These are phyloP conservation scores for Euclidium syriacum DNA, from an alignment of 345 rosid species.

Conservation along the genomic window DNA sequence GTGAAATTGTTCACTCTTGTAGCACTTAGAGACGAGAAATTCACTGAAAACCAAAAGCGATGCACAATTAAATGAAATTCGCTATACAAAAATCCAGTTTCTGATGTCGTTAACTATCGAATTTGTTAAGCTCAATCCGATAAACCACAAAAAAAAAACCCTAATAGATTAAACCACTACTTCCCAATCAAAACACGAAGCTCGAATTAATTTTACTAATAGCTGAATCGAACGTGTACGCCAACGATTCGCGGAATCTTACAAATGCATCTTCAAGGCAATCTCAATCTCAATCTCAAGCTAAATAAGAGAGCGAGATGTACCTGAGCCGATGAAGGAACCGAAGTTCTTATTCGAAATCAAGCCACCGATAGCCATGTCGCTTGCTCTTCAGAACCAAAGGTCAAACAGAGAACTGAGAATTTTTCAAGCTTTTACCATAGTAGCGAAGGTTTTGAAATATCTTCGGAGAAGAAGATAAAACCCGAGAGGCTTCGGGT, in stretches of 20 bases:
- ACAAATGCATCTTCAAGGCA: background rate
- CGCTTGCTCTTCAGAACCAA: conserved; percentile 6
- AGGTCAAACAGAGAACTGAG: background rate
- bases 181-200: background rate
- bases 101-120: background rate
- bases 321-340: conserved; percentile 61
- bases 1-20: background rate
- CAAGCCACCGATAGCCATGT: conserved; percentile 78
- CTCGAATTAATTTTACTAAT: background rate
- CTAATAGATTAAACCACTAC: background rate
- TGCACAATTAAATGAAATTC: background rate
- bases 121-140: background rate
- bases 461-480: conserved; percentile 29
- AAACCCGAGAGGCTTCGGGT: conserved; percentile 2
- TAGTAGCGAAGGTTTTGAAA: conserved; percentile 8
- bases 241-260: background rate
- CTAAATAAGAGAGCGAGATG: background rate
- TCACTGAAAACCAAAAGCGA: background rate
- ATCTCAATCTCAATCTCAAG: background rate
- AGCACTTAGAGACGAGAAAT: background rate
- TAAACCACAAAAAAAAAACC: background rate
- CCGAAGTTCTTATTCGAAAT: conserved; percentile 61
- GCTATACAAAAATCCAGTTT: background rate
- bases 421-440: conserved; percentile 26
- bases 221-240: background rate